A percentile compares a stretch with the other conserved stretches of the same genome.
Evolutionary conservation across 257 asterid species (phyloP).

Genomic region (Solanum medicagineum): DNA sequence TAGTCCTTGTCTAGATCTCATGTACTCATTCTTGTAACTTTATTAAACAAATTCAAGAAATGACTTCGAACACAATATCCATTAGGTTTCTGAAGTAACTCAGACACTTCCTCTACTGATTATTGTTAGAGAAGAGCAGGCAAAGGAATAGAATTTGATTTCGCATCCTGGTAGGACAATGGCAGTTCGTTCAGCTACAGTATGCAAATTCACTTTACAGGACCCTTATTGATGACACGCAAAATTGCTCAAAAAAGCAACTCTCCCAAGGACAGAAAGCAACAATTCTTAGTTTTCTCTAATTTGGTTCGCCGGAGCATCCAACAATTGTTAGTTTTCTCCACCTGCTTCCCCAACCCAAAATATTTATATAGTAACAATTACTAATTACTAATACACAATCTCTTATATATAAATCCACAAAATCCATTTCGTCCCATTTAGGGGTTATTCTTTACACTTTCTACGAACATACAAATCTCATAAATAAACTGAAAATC

Average conservation of each 20-base stretch:
- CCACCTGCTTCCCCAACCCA: not conserved
- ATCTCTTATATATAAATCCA: not conserved
- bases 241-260: not conserved
- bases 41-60: not conserved
- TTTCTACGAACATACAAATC: not conserved
- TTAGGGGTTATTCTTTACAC: not conserved
- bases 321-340: not conserved
- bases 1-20: not conserved
- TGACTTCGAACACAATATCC: not conserved
- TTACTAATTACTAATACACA: not conserved
- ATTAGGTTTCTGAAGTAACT: not conserved
- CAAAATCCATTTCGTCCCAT: not conserved
- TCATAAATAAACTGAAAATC: not conserved
- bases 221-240: not conserved
- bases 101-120: not conserved
- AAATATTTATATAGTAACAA: not conserved
- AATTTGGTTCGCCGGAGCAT: not conserved
- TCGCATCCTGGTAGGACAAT: not conserved
- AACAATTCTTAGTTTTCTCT: not conserved
- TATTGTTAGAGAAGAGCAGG: not conserved
- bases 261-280: not conserved
- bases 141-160: not conserved
- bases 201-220: not conserved
- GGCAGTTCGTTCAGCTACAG: not conserved
- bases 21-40: not conserved